These are phyloP conservation scores for Jamesozyma jinghongensis DNA, from an alignment of 805 yeast species.

Conservation along the genomic window DNA sequence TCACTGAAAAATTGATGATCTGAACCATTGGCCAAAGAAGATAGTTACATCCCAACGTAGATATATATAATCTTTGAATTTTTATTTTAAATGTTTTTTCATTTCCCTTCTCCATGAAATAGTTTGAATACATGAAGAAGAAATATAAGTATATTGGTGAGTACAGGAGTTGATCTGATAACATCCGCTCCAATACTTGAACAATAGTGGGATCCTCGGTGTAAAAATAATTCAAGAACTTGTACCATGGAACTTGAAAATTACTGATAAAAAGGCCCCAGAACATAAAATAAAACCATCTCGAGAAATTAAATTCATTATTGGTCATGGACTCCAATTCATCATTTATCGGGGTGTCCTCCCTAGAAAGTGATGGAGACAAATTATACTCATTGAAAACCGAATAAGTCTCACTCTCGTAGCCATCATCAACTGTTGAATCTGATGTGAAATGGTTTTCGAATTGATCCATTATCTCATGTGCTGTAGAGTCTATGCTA, in stretches of 20 bases:
- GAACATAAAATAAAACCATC: constrained; percentile 68
- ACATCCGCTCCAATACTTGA: constrained; percentile 74
- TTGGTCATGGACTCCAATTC: constrained; percentile 1
- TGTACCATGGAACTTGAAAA: constrained; percentile 84
- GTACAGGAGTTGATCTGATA: constrained; percentile 82
- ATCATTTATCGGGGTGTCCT: neutral
- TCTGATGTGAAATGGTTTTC: neutral
- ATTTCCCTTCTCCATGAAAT: constrained; percentile 68
- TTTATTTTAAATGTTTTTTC: constrained; percentile 54
- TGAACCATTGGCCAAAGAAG: constrained; percentile 81
- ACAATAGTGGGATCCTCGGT: constrained; percentile 76
- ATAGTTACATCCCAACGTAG: constrained; percentile 58
- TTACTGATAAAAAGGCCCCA: constrained; percentile 87
- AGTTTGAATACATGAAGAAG: constrained; percentile 78
- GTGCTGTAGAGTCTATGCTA: constrained; percentile 10
- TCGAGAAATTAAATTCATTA: constrained; percentile 45
- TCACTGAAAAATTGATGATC: constrained; percentile 58
- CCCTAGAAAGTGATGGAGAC: constrained; percentile 6
- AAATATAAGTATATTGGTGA: constrained; percentile 77
- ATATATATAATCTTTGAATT: constrained; percentile 54
- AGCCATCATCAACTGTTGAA: constrained; percentile 9
- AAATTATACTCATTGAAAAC: constrained; percentile 26
- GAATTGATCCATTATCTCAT: constrained; percentile 8
- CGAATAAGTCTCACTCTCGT: constrained; percentile 19
- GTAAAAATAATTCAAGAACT: constrained; percentile 66